These are phyloP conservation scores for Rhododendron simsii DNA, from an alignment of 148 eudicot species.

Conservation along the genomic window DNA sequence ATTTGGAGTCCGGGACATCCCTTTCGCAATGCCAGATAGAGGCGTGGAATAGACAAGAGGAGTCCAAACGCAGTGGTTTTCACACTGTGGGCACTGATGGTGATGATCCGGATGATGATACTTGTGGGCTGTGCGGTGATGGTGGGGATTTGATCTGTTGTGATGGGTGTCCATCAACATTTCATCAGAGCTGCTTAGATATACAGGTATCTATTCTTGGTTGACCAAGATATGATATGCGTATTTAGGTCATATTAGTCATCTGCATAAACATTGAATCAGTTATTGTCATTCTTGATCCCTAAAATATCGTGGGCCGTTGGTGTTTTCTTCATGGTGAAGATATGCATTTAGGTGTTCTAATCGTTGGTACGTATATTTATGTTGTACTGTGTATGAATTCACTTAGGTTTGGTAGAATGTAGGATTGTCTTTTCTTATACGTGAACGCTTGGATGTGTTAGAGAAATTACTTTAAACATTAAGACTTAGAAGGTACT, in stretches of 20 bases:
- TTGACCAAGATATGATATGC: neutral
- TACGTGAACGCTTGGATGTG: neutral
- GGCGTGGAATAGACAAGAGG: slow-evolving; percentile 87
- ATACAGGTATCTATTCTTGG: slow-evolving; percentile 45
- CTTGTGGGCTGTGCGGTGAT: slow-evolving; percentile 93
- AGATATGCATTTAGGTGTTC: neutral
- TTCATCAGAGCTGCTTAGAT: slow-evolving; percentile 87
- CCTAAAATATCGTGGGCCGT: neutral
- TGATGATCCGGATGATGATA: slow-evolving; percentile 96
- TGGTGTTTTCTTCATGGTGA: neutral
- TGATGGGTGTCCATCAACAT: slow-evolving; percentile 96
- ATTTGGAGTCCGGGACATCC: slow-evolving; percentile 69
- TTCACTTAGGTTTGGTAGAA: neutral
- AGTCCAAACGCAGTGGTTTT: slow-evolving; percentile 53
- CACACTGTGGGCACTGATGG: slow-evolving; percentile 58
- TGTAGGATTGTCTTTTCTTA: neutral
- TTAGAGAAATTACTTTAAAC: neutral
- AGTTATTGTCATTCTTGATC: neutral
- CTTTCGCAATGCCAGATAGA: slow-evolving; percentile 79
- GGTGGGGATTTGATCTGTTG: slow-evolving; percentile 98
- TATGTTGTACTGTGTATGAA: neutral
- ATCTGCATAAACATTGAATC: neutral
- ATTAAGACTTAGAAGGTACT: neutral
- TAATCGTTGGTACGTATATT: neutral
- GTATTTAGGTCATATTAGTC: neutral